Conservation (phyloP, 805 yeast genomes). For the Starmera quercuum region DNA sequence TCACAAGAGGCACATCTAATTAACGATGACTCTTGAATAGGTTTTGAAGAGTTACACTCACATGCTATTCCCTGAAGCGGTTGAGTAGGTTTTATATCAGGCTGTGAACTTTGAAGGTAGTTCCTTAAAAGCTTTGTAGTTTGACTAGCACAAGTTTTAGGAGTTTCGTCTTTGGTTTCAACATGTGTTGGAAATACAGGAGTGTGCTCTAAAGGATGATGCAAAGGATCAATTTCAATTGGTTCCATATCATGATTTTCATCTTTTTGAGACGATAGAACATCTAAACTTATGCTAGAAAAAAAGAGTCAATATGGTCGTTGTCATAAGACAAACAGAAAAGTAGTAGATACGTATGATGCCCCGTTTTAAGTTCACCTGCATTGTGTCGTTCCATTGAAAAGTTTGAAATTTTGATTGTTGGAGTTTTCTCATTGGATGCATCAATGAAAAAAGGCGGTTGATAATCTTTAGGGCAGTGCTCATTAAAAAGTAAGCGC, state of each 20-base stretch:
- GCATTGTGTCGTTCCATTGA: conserved; percentile 12
- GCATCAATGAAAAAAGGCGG: conserved; percentile 42
- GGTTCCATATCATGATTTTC: conserved; percentile 1
- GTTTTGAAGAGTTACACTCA: conserved; percentile 24
- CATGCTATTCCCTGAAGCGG: conserved; percentile 5
- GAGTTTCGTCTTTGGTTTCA: background rate
- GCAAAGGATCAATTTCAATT: conserved; percentile 15
- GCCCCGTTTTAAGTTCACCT: conserved; percentile 24
- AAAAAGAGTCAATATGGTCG: too few species aligned
- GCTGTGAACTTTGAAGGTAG: conserved; percentile 19
- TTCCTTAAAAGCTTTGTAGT: conserved; percentile 24
- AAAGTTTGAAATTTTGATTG: conserved; percentile 21
- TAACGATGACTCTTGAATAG: conserved; percentile 6
- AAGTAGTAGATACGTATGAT: conserved; percentile 15
- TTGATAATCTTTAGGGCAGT: conserved; percentile 39
- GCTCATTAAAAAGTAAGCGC: conserved; percentile 41
- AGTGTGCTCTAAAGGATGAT: background rate
- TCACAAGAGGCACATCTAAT: conserved; percentile 24
- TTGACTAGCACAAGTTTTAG: conserved; percentile 19
- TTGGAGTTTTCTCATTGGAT: conserved; percentile 25
- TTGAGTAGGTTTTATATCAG: conserved; percentile 23
- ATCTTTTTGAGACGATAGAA: conserved; percentile 17
- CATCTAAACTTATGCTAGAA: conserved; percentile 17
- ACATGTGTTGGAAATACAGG: background rate
- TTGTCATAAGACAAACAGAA: background rate